A percentile compares a stretch with the other conserved stretches of the same genome.
Conservation (phyloP, 108 stramenopile genomes). For the Nitzschia putrida region DNA sequence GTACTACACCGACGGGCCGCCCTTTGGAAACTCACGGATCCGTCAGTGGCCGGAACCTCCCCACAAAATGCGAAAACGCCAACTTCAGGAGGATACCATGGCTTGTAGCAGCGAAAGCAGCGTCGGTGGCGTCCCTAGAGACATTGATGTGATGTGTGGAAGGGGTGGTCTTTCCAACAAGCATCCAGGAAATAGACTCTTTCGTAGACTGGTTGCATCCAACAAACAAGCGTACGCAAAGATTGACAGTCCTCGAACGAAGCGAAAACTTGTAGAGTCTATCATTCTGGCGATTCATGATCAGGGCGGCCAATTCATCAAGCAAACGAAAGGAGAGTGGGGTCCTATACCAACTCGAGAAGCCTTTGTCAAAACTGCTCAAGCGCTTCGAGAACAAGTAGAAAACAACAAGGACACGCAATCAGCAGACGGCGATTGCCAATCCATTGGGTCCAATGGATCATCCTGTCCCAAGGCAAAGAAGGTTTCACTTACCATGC, state of each 20-base stretch:
- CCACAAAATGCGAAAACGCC: neutral
- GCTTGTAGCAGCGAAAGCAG: neutral
- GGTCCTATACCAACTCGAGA: conserved; percentile 40
- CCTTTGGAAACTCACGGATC: no score
- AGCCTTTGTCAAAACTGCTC: conserved; percentile 60
- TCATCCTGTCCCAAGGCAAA: neutral
- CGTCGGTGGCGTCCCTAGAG: conserved; percentile 19
- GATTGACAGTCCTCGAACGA: conserved; percentile 15
- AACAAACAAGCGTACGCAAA: conserved; percentile 14
- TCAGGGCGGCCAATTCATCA: conserved; percentile 48
- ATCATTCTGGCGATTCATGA: conserved; percentile 47
- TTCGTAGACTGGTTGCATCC: conserved; percentile 27
- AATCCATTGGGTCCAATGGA: neutral
- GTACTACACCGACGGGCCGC: no score
- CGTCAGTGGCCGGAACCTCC: no score
- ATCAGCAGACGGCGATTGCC: neutral
- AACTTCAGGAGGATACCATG: neutral
- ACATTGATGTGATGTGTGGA: conserved; percentile 58
- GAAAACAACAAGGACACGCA: neutral
- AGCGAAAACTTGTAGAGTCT: conserved; percentile 40
- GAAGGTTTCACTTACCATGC: no score
- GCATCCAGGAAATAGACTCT: conserved; percentile 49
- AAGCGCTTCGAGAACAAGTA: conserved; percentile 58
- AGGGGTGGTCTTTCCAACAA: conserved; percentile 58
- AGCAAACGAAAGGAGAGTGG: conserved; percentile 35